A percentile compares a stretch with the other conserved stretches of the same genome.
phyloP scores from a whole-genome alignment of 2,329 filamentous ascomycete species.

The Samsoniella hepiali region DNA sequence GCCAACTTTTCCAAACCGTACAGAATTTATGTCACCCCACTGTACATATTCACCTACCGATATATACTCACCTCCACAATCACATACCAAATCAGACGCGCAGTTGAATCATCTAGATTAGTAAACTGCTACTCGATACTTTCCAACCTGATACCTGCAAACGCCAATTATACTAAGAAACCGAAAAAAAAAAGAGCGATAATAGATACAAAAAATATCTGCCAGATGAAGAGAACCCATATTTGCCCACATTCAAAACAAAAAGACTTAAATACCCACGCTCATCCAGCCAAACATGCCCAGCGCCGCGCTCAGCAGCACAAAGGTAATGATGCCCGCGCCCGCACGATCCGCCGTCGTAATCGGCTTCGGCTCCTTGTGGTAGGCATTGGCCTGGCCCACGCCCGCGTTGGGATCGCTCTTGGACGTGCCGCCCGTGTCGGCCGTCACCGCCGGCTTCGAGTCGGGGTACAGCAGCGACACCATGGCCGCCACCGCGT shows the following conservation, averaged over 20 bases:
- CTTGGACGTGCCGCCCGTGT: conserved; percentile 50
- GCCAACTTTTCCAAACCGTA: no score
- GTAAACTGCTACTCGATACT: not conserved
- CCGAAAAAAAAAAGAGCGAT: not conserved
- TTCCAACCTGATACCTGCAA: conserved; percentile 7
- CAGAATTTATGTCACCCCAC: no score
- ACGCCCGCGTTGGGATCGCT: conserved; percentile 43
- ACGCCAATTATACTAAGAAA: conserved; percentile 12
- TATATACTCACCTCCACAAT: no score
- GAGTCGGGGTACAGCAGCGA: conserved; percentile 46
- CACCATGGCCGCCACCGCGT: conserved; percentile 53
- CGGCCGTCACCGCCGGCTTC: conserved; percentile 42
- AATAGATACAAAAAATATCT: not conserved
- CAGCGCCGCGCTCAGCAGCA: conserved; percentile 40
- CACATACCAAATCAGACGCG: not conserved
- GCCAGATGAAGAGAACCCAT: not conserved
- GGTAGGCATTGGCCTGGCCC: conserved; percentile 34
- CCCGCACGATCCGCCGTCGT: conserved; percentile 45
- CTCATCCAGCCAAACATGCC: conserved; percentile 50
- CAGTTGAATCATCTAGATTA: not conserved
- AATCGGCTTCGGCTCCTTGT: conserved; percentile 33
- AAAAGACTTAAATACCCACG: conserved; percentile 30
- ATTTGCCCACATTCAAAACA: not conserved
- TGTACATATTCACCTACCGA: no score
- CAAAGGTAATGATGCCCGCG: conserved; percentile 45